phyloP scores from a whole-genome alignment of 2,329 filamentous ascomycete genomes.

The Clarireedia monteithiana region DNA sequence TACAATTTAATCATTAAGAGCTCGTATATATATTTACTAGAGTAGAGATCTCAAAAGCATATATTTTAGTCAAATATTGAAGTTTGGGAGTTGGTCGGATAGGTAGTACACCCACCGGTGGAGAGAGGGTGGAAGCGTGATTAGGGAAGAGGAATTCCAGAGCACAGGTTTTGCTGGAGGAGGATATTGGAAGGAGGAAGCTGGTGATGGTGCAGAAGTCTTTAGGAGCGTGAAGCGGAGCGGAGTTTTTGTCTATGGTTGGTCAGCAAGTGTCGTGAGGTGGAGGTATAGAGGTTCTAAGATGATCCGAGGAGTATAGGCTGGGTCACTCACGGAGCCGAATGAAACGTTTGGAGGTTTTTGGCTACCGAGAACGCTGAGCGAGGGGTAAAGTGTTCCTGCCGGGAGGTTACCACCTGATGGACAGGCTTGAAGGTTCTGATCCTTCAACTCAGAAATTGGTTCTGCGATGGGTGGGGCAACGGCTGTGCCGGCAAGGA shows the following conservation, averaged over 20 bases:
- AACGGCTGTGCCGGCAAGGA: no score
- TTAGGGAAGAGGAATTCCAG: slow-evolving; percentile 14
- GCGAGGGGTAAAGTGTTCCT: background rate
- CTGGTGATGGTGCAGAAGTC: slow-evolving; percentile 17
- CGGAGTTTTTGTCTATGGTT: background rate
- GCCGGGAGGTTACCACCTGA: background rate
- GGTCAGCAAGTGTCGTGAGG: no score
- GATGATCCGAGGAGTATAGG: background rate
- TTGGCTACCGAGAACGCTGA: background rate
- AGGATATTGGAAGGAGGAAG: slow-evolving; percentile 10
- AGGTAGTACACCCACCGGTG: no score
- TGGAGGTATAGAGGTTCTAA: no score
- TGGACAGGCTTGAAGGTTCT: background rate
- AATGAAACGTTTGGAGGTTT: background rate
- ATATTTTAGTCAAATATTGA: no score
- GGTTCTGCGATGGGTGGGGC: no score
- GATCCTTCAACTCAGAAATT: background rate
- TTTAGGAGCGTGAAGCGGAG: slow-evolving; percentile 11
- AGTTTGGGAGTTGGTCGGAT: no score
- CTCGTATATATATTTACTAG: no score
- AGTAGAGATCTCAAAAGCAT: no score
- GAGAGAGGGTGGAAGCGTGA: background rate
- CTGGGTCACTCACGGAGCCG: background rate
- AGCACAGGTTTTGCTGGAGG: slow-evolving; percentile 11
- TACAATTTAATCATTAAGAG: no score